These are phyloP conservation scores for Yamadazyma diddensiae DNA, from an alignment of 1,139 yeast species.

Conservation along the genomic window DNA sequence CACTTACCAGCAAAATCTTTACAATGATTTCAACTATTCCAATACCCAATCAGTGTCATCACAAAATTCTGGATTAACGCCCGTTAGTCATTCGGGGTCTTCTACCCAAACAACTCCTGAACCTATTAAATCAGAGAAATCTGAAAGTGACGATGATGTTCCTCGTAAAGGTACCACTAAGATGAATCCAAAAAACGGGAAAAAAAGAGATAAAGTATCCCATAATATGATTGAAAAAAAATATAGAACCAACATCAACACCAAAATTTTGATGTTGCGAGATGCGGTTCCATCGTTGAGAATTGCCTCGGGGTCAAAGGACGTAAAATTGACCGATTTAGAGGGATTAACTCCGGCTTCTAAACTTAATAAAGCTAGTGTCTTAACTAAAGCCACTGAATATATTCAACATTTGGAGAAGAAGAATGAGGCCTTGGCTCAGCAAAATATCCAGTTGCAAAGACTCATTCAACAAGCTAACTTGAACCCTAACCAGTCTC, in stretches of 20 bases:
- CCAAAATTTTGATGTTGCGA: conserved; percentile 65
- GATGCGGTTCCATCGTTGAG: conserved; percentile 72
- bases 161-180: conserved; percentile 1
- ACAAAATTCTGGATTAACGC: conserved; percentile 21
- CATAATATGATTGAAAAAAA: conserved; percentile 80
- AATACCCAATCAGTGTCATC: conserved; percentile 5
- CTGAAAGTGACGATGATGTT: conserved; percentile 8
- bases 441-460: conserved; percentile 54
- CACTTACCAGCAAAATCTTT: conserved; percentile 1
- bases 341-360: conserved; percentile 89
- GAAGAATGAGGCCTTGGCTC: conserved; percentile 55
- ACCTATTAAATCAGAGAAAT: conserved; percentile 8
- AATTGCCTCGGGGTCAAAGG: conserved; percentile 42
- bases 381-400: conserved; percentile 85
- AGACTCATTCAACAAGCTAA: conserved; percentile 32
- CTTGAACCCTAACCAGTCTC: conserved; percentile 10
- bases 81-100: conserved; percentile 25
- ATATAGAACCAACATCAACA: conserved; percentile 66
- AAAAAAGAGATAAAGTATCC: conserved; percentile 53
- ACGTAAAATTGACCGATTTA: conserved; percentile 47
- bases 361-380: conserved; percentile 85
- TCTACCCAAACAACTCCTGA: conserved; percentile 37
- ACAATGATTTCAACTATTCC: conserved; percentile 4
- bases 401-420: conserved; percentile 79
- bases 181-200: conserved; percentile 18